Evolutionary conservation across 2,329 filamentous ascomycete species (phyloP).

Genomic region (Monilinia vaccinii-corymbosi): DNA sequence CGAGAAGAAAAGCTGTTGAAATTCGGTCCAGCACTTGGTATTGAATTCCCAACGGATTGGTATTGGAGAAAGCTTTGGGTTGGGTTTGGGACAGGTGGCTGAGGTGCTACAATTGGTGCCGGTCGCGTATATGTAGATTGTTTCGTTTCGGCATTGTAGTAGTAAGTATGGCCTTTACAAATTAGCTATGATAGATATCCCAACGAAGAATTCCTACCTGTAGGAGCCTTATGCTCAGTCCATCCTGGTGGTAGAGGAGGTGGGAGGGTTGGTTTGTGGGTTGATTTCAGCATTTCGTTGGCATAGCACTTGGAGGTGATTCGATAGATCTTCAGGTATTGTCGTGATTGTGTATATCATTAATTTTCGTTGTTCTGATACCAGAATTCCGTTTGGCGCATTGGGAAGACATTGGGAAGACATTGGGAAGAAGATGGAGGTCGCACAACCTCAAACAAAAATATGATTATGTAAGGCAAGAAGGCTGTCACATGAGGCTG

Average conservation of each 20-base stretch:
- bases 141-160: conserved; percentile 74
- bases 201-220: conserved; percentile 30
- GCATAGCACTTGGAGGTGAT: conserved; percentile 4
- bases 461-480: conserved; percentile 9
- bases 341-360: background rate
- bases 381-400: background rate
- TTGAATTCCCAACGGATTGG: conserved; percentile 33
- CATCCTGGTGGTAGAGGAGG: conserved; percentile 68
- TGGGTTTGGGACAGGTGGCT: conserved; percentile 22
- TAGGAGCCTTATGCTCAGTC: conserved; percentile 88
- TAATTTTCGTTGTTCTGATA: background rate
- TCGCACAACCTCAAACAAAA: background rate
- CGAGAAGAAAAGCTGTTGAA: conserved; percentile 22
- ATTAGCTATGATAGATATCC: background rate
- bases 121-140: conserved; percentile 82
- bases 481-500: background rate
- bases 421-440: background rate
- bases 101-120: conserved; percentile 29
- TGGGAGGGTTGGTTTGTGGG: conserved; percentile 50
- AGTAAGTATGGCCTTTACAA: conserved; percentile 61
- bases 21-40: conserved; percentile 30
- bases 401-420: no score
- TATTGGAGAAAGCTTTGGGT: conserved; percentile 36
- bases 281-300: conserved; percentile 60
- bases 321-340: background rate